Evolutionary conservation across 352 stramenopile species (phyloP).

Genomic region (Detonula confervacea): DNA sequence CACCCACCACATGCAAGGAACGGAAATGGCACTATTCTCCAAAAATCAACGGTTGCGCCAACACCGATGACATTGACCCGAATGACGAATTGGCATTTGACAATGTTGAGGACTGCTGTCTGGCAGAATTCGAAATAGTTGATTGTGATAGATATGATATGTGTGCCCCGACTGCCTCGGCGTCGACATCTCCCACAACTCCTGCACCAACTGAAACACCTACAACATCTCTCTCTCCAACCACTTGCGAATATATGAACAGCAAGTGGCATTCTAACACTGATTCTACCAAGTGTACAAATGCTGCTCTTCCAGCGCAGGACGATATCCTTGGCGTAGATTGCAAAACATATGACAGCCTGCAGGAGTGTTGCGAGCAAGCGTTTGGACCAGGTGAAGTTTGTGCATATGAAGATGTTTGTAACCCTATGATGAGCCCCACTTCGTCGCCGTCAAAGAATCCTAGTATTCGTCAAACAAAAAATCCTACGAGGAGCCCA

Average conservation of each 20-base stretch:
- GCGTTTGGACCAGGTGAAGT: no score
- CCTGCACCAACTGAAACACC: slow-evolving; percentile 1
- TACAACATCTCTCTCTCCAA: no score
- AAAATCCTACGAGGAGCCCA: no score
- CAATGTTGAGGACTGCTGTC: neutral
- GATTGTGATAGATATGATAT: neutral
- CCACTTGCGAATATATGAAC: no score
- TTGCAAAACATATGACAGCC: no score
- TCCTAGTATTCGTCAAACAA: no score
- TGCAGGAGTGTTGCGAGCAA: neutral
- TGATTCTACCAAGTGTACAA: no score
- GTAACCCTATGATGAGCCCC: no score
- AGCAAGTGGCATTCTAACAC: no score
- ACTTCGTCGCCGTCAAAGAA: no score
- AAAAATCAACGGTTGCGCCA: neutral
- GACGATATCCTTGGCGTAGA: no score
- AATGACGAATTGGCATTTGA: neutral
- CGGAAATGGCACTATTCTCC: slow-evolving; percentile 2
- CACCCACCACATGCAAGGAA: slow-evolving; percentile 1
- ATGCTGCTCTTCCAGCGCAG: neutral
- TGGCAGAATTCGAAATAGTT: neutral
- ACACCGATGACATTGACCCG: neutral
- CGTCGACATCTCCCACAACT: neutral
- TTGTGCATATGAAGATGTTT: no score
- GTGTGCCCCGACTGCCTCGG: neutral